Evolutionary conservation across 208 protist genomes (phyloP).

Genomic region (Crithidia acanthocephali): DNA sequence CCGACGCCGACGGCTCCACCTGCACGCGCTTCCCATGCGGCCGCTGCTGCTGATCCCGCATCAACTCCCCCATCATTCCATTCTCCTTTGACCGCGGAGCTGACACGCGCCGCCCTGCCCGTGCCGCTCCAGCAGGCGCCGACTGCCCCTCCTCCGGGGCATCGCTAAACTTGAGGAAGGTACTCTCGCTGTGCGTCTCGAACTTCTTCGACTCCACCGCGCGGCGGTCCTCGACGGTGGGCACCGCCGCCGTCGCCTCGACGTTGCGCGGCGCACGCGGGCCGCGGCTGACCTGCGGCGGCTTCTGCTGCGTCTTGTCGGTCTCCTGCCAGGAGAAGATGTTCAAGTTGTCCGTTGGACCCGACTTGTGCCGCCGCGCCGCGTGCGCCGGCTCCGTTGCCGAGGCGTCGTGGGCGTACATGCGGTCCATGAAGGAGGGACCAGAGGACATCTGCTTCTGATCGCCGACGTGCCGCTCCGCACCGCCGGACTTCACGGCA

Average conservation of each 20-base stretch:
- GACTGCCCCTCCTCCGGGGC: constrained; percentile 3
- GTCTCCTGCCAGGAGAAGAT: constrained; percentile 75
- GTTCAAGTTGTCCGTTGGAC: constrained; percentile 57
- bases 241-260: not conserved
- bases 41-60: constrained; percentile 28
- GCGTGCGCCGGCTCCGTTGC: constrained; percentile 11
- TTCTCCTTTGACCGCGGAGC: constrained; percentile 3
- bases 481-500: not conserved
- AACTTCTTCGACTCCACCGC: constrained; percentile 55
- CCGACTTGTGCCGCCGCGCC: constrained; percentile 21
- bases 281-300: not conserved
- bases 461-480: constrained; percentile 30
- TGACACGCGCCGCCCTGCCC: not conserved
- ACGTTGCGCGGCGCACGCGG: constrained; percentile 12
- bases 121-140: not conserved
- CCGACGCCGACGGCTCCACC: not conserved
- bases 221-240: constrained; percentile 32
- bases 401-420: constrained; percentile 35
- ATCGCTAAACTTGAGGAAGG: constrained; percentile 82
- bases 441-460: constrained; percentile 44
- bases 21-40: constrained; percentile 18
- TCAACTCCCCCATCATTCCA: constrained; percentile 38
- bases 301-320: not conserved
- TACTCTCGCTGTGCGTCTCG: constrained; percentile 44
- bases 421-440: constrained; percentile 62